Evolutionary conservation across 768 basidiomycete genomes (phyloP).

Genomic region (Trametes meyenii): DNA sequence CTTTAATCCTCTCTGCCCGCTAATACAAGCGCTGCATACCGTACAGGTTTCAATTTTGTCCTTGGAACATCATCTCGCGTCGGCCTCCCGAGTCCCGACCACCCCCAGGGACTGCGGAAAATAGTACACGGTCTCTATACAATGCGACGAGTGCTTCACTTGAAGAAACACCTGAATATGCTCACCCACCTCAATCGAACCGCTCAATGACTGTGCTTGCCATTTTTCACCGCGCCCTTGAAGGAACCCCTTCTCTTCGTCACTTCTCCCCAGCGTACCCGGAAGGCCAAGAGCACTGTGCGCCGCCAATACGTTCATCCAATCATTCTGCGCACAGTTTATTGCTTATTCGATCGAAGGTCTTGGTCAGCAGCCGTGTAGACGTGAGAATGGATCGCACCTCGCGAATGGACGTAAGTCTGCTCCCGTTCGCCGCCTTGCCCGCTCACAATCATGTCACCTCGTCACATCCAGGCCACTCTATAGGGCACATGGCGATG

Average conservation of each 20-base stretch:
- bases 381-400: constrained; percentile 10
- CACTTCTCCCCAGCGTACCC: no score
- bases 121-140: background rate
- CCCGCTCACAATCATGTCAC: constrained; percentile 5
- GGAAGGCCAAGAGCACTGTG: no score
- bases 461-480: constrained; percentile 3
- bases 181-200: background rate
- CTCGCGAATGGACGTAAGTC: constrained; percentile 13
- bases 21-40: background rate
- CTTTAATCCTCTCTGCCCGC: background rate
- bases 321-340: background rate
- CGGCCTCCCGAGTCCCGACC: background rate
- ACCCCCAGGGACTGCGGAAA: background rate
- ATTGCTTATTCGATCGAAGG: background rate
- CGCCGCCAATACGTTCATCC: no score
- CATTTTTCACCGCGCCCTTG: no score
- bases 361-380: constrained; percentile 17
- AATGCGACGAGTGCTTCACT: background rate
- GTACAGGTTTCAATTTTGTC: background rate
- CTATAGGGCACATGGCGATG: background rate
- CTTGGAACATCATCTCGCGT: background rate
- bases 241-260: no score
- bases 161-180: no score
- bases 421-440: constrained; percentile 1
- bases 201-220: background rate